These are phyloP conservation scores for Rhytidiadelphus loreus DNA, from an alignment of 225 moss, liverwort and hornwort species.

Conservation along the genomic window DNA sequence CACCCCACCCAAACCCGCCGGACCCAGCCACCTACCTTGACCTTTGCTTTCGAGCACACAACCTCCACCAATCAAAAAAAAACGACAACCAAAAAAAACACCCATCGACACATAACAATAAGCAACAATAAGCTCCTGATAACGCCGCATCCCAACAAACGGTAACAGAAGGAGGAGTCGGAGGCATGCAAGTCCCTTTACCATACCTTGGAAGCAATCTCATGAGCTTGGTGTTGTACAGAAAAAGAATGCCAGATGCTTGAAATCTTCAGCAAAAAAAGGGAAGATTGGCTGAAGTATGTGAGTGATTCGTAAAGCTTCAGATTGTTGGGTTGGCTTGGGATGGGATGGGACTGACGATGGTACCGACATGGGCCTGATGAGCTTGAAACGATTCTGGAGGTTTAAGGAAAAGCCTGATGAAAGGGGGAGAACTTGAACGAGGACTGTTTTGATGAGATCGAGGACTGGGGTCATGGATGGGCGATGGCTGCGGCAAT, in stretches of 20 bases:
- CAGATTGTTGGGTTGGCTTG: background rate
- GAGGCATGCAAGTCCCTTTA: no score
- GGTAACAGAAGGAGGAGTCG: background rate
- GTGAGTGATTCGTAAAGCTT: background rate
- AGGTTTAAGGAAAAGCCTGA: background rate
- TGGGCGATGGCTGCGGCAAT: background rate
- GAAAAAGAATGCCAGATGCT: background rate
- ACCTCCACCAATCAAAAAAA: background rate
- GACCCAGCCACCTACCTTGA: background rate
- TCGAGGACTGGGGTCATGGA: background rate
- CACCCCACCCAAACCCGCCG: background rate
- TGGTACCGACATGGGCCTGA: background rate
- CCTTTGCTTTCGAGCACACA: background rate
- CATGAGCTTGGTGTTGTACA: background rate
- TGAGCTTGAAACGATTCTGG: background rate
- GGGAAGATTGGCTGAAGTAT: no score
- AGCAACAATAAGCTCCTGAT: background rate
- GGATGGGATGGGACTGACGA: background rate
- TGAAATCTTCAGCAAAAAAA: background rate
- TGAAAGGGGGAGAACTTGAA: background rate
- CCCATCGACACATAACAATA: background rate
- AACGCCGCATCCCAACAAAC: background rate
- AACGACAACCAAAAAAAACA: background rate
- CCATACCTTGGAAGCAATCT: background rate
- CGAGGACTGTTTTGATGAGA: background rate